Evolutionary conservation across 805 yeast genomes (phyloP).

Genomic region (Saccharomycopsis sp.): DNA sequence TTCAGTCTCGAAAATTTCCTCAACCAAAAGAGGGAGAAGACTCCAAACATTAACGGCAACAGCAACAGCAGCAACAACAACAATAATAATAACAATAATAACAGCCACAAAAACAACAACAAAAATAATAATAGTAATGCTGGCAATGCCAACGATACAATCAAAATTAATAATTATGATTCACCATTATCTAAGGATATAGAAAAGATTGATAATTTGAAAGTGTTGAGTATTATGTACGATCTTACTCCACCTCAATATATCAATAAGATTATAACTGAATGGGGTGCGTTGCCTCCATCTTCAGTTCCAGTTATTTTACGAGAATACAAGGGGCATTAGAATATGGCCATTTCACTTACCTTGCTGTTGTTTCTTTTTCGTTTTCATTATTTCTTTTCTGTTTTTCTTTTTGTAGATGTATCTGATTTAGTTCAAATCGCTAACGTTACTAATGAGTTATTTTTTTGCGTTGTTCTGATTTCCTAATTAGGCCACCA

Average conservation of each 20-base stretch:
- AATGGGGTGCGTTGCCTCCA: constrained; percentile 93
- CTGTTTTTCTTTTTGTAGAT: too few relatives aligned
- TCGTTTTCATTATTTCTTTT: too few relatives aligned
- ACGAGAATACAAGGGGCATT: constrained; percentile 67
- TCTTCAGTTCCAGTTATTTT: constrained; percentile 96
- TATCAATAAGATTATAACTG: constrained; percentile 92
- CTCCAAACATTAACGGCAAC: constrained; percentile 22
- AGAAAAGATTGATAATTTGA: constrained; percentile 37
- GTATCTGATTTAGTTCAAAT: too few relatives aligned
- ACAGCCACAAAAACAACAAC: constrained; percentile 24
- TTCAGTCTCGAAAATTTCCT: constrained; percentile 59
- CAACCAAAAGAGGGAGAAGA: constrained; percentile 27
- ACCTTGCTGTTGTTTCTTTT: too few relatives aligned
- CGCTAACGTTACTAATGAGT: too few relatives aligned
- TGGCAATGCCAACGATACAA: constrained; percentile 22
- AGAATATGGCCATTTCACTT: too few relatives aligned
- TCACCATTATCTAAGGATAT: constrained; percentile 26
- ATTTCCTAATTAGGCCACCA: too few relatives aligned
- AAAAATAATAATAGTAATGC: constrained; percentile 10
- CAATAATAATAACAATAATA: constrained; percentile 27
- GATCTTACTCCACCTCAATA: constrained; percentile 93
- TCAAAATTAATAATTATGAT: constrained; percentile 12
- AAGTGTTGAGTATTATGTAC: constrained; percentile 78
- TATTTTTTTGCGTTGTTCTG: too few relatives aligned
- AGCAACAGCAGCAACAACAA: constrained; percentile 26